These are phyloP conservation scores for Amanita muscaria DNA, from an alignment of 768 basidiomycete species.

Conservation along the genomic window DNA sequence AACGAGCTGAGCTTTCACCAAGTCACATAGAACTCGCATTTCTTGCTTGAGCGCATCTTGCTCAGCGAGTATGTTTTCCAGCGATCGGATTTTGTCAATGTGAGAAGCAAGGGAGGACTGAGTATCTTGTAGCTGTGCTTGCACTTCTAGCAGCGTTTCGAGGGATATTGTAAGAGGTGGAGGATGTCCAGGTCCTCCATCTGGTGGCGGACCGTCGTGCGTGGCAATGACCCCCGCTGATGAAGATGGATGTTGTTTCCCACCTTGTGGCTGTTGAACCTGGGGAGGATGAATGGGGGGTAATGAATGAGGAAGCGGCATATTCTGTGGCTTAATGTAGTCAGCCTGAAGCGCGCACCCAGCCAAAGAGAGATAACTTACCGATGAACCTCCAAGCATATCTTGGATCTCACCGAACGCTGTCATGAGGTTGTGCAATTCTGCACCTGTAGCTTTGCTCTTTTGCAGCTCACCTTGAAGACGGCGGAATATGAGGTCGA, in stretches of 20 bases:
- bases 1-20: conserved; percentile 48
- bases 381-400: conserved; percentile 75
- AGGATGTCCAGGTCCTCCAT: no score
- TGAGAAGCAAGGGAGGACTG: conserved; percentile 71
- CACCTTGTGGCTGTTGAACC: neutral
- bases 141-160: conserved; percentile 49
- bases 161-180: conserved; percentile 16
- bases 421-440: no score
- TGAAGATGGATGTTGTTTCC: no score
- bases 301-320: conserved; percentile 25
- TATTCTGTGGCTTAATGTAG: conserved; percentile 33
- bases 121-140: conserved; percentile 77
- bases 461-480: no score
- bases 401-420: conserved; percentile 91
- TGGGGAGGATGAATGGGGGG: conserved; percentile 53
- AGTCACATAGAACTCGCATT: conserved; percentile 58
- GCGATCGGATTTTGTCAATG: conserved; percentile 65
- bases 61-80: conserved; percentile 77
- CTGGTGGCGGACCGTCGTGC: no score
- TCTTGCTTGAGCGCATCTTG: conserved; percentile 80
- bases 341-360: conserved; percentile 3
- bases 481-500: no score
- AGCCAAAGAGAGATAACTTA: conserved; percentile 28
- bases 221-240: conserved; percentile 4
- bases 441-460: no score